A percentile compares a stretch with the other conserved stretches of the same genome.
Evolutionary conservation across 768 basidiomycete genomes (phyloP).

Genomic region (Auricularia sp.): DNA sequence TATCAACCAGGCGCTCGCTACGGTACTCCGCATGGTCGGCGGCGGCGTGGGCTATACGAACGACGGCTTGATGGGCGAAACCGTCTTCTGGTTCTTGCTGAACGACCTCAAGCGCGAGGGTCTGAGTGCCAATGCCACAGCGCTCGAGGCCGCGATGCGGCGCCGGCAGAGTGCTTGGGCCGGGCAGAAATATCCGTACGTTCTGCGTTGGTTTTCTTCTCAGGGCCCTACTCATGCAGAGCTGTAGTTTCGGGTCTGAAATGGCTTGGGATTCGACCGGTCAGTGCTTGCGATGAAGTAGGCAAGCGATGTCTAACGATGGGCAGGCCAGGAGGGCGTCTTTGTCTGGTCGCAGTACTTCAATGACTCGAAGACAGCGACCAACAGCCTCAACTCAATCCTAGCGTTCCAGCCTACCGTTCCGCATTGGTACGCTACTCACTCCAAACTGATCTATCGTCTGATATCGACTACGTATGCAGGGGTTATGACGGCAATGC

Average conservation of each 20-base stretch:
- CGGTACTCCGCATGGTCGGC: conserved; percentile 36
- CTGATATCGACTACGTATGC: background rate
- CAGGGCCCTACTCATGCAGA: background rate
- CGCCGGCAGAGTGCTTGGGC: conserved; percentile 36
- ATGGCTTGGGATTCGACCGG: conserved; percentile 49
- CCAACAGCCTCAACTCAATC: conserved; percentile 44
- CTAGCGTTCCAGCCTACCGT: conserved; percentile 46
- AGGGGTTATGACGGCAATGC: conserved; percentile 48
- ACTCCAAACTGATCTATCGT: background rate
- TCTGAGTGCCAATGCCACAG: conserved; percentile 34
- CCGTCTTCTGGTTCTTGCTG: conserved; percentile 36
- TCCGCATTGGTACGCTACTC: conserved; percentile 34
- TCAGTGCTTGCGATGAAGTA: conserved; percentile 8
- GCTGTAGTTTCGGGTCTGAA: conserved; percentile 42
- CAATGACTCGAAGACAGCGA: conserved; percentile 39
- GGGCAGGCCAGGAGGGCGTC: conserved; percentile 34
- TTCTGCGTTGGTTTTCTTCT: conserved; percentile 1
- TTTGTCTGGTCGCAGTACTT: conserved; percentile 46
- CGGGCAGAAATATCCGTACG: conserved; percentile 41
- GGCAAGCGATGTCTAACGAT: background rate
- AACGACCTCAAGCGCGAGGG: conserved; percentile 45
- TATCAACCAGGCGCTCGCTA: conserved; percentile 42
- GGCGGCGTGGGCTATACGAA: conserved; percentile 34
- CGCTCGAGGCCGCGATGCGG: conserved; percentile 38
- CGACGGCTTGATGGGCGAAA: conserved; percentile 49